Base-by-base conservation (phyloP, 2,329 filamentous ascomycete genomes). In the Hortaea werneckii region DNA sequence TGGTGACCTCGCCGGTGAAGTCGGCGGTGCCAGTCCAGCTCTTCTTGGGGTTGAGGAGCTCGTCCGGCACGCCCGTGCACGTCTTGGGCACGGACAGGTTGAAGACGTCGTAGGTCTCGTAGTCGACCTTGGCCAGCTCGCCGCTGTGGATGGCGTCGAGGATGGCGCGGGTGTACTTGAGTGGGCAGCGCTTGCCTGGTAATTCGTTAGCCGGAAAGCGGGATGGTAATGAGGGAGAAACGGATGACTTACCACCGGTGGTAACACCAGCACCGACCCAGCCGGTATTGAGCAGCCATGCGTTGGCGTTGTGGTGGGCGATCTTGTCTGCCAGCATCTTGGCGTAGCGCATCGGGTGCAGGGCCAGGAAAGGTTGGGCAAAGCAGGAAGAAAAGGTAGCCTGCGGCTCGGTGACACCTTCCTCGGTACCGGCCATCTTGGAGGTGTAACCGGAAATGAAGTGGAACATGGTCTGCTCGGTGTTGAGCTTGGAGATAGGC, bases 361-460 rank as follows among this genome's bases (percentile, higher is more conserved):
- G 83, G 37, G 92, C 92, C 61, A 98, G 76, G 87, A 98, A 98
- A 52, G 92, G 92, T 74, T 98, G 92, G 46, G 92, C 92, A 72
- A 98, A 98, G 81, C 92, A 98, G 44, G 89, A 94, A 27, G 89
- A 96, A 82, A 98, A 98, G 62, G 92, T 98, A 26, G 92, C 92
- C 73, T 96, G 87, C 54, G 92, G 92, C 74, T 98, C 92, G 7
- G 86, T 94, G 55, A 98, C 82, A 63, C 92, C 92, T 56, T 95
- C 87, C 74, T 98, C 92, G 30, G 92, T 98, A 63, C 92, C 92
- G 55, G 92, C 92, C 92, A 98, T 98, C 83, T 98, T 98, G 65
- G 90, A 96, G 54, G 92, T 98, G 79, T 98, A 98, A 60, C 92
- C 92, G 12, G 87, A 94, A 72, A 98, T 98, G 82, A 98, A 98